Conservation (phyloP, 805 yeast genomes). For the Allodekkera sacchari region DNA sequence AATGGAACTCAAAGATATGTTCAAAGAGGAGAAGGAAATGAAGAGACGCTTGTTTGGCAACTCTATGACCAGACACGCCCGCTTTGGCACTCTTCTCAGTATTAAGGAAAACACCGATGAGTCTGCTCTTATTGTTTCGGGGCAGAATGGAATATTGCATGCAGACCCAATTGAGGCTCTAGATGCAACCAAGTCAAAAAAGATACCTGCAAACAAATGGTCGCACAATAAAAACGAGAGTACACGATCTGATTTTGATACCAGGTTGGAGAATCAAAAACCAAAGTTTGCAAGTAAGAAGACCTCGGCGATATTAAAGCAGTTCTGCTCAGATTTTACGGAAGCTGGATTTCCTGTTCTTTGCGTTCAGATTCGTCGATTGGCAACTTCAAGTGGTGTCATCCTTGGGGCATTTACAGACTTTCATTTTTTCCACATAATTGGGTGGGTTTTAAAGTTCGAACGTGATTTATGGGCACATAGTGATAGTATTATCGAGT, state of each 20-base stretch:
- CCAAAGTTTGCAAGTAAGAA: constrained; percentile 17
- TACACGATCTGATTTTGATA: constrained; percentile 22
- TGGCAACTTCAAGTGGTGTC: constrained; percentile 22
- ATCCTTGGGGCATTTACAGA: constrained; percentile 19
- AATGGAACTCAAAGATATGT: constrained; percentile 37
- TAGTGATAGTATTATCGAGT: constrained; percentile 23
- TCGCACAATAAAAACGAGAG: constrained; percentile 13
- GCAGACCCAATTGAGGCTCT: constrained; percentile 51
- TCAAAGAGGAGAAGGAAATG: constrained; percentile 53
- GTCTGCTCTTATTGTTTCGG: constrained; percentile 56
- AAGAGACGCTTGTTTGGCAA: constrained; percentile 23
- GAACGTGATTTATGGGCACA: constrained; percentile 34
- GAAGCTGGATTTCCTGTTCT: constrained; percentile 73
- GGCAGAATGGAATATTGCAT: constrained; percentile 41
- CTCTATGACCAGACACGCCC: constrained; percentile 55
- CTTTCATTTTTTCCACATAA: constrained; percentile 47
- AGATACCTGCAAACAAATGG: constrained; percentile 31
- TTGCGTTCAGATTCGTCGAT: constrained; percentile 38
- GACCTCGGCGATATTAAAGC: constrained; percentile 24
- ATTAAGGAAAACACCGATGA: constrained; percentile 50
- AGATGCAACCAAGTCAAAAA: constrained; percentile 55
- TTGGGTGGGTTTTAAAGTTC: constrained; percentile 70
- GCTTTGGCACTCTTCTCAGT: constrained; percentile 82
- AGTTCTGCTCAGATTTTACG: constrained; percentile 49
- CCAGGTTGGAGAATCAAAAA: constrained; percentile 15